Evolutionary conservation across 352 stramenopile species (phyloP).

Genomic region (Pythium periplocum): DNA sequence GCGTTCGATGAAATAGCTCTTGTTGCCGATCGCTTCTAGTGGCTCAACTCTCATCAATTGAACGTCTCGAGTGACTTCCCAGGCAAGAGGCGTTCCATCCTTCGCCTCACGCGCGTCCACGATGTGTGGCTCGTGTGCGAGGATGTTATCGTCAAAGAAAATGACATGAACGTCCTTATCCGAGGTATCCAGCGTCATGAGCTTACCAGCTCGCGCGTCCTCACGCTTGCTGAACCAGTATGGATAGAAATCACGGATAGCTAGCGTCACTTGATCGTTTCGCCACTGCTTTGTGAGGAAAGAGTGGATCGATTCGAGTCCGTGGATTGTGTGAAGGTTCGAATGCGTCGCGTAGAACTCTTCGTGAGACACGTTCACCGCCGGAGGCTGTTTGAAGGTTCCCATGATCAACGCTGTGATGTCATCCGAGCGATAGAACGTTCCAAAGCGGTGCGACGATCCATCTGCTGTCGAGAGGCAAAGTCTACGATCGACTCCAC

Average conservation of each 20-base stretch:
- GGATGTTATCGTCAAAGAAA: constrained; percentile 85
- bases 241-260: constrained; percentile 73
- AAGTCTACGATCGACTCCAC: constrained; percentile 41
- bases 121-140: constrained; percentile 62
- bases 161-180: constrained; percentile 35
- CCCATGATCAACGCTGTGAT: constrained; percentile 62
- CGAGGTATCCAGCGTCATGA: constrained; percentile 37
- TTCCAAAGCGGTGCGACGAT: constrained; percentile 40
- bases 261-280: constrained; percentile 45
- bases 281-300: constrained; percentile 49
- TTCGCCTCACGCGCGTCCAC: constrained; percentile 44
- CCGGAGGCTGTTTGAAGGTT: constrained; percentile 56
- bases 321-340: constrained; percentile 25
- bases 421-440: constrained; percentile 48
- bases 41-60: constrained; percentile 63
- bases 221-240: constrained; percentile 61
- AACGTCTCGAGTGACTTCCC: constrained; percentile 31
- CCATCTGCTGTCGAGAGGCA: constrained; percentile 12
- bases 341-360: constrained; percentile 32
- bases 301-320: constrained; percentile 40
- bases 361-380: constrained; percentile 11
- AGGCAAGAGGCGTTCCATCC: constrained; percentile 23
- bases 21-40: constrained; percentile 46
- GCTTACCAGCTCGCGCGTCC: constrained; percentile 44
- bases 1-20: constrained; percentile 50